Evolutionary conservation across 31 red algal species (phyloP).

Genomic region (Odonthalia washingtoniensis): DNA sequence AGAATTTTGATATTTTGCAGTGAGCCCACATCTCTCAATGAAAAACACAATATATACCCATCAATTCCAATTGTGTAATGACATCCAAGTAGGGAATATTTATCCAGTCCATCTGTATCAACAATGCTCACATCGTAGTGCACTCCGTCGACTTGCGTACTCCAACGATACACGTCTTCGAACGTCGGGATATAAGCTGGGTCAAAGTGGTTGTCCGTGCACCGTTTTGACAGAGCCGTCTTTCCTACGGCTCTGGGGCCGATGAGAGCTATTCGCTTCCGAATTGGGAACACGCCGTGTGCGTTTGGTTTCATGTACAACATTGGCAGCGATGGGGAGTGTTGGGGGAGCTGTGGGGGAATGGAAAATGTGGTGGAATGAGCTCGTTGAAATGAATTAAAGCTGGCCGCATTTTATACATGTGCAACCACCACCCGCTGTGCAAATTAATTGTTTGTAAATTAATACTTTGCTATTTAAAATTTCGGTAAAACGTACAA

Average conservation of each 20-base stretch:
- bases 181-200: constrained; percentile 90
- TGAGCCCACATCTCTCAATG: constrained; percentile 72
- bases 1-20: constrained; percentile 82
- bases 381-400: too few relatives aligned
- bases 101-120: constrained; percentile 91
- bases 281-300: constrained; percentile 33
- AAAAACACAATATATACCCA: constrained; percentile 92
- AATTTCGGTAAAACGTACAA: too few relatives aligned
- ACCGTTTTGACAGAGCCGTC: constrained; percentile 77
- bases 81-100: constrained; percentile 76
- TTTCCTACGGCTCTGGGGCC: constrained; percentile 92
- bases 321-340: too few relatives aligned
- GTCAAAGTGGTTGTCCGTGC: constrained; percentile 79
- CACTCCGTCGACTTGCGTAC: constrained; percentile 53
- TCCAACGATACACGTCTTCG: constrained; percentile 79
- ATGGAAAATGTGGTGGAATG: too few relatives aligned
- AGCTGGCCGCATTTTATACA: too few relatives aligned
- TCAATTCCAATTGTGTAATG: constrained; percentile 93
- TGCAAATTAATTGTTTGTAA: too few relatives aligned
- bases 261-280: constrained; percentile 87
- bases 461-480: too few relatives aligned
- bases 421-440: too few relatives aligned
- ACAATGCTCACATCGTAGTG: constrained; percentile 72
- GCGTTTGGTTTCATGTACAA: too few relatives aligned
- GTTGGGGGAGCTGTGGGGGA: too few relatives aligned